phyloP scores from a whole-genome alignment of 1,139 yeast genomes.

The Pichia sp. region DNA sequence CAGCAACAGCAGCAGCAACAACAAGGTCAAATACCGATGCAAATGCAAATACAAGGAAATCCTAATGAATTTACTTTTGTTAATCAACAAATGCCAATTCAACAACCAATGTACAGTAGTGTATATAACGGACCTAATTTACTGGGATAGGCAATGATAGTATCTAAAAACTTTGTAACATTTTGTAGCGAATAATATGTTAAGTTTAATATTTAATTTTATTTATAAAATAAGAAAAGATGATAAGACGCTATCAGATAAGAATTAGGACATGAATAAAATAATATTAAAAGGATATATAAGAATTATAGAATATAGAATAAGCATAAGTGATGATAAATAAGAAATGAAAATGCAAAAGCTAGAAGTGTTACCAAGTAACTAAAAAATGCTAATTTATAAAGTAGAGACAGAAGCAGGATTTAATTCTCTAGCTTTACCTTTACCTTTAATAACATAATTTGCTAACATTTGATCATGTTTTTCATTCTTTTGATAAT shows the following conservation, averaged over 20 bases:
- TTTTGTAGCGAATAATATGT: background rate
- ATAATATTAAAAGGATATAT: no score
- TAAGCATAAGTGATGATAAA: background rate
- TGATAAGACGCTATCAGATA: no score
- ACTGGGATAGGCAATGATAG: constrained; percentile 7
- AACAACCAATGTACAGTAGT: constrained; percentile 8
- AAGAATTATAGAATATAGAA: no score
- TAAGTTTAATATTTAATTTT: no score
- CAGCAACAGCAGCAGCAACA: background rate
- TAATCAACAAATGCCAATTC: constrained; percentile 3
- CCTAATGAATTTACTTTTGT: background rate
- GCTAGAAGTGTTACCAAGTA: no score
- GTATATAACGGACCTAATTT: constrained; percentile 18
- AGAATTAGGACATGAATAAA: no score
- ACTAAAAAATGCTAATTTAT: no score
- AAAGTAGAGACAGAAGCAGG: constrained; percentile 5
- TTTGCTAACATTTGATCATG: constrained; percentile 24
- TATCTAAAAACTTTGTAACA: background rate
- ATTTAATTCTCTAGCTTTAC: constrained; percentile 26
- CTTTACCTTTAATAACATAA: constrained; percentile 25
- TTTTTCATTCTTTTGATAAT: constrained; percentile 18
- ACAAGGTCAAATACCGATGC: background rate
- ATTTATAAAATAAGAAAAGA: no score
- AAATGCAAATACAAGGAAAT: constrained; percentile 24
- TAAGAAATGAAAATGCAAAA: no score